Base-by-base conservation (phyloP, 2,329 filamentous ascomycete genomes). In the Trichoderma pleuroti region DNA sequence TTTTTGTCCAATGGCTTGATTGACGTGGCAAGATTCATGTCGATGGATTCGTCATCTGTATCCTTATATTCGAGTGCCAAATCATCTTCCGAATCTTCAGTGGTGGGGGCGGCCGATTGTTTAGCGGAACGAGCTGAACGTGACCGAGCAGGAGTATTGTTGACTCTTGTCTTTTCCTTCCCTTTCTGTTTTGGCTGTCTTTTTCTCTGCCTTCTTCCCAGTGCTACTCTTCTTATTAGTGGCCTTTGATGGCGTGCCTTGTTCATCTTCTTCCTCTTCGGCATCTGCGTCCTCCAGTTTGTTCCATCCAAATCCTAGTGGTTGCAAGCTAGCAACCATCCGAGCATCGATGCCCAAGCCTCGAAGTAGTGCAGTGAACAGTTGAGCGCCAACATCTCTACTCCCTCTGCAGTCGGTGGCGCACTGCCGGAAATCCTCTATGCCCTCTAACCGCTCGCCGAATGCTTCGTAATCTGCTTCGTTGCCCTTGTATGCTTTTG, bases 291-390 rank as follows among this genome's bases (percentile, higher is more conserved):
- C 92, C 80, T 99, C 96, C 12, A 86, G 82, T 79, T 95, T 97
- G 72, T 89, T 97, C 90, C 93, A 98, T 2, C 94, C 94, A 79
- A 97, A 97, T 0, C 96, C 96, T 26, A 93, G 82, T 1, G 94
- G 91, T 77, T 98, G 96, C 52, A 99, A 78, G 77, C 90, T 98
- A 11, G 91, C 90, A 3, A 98, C 89, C 84, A 98, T 87, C 34
- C 95, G 87, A 12, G 93, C 89, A 76, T 98, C 93, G 3, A 98
- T 83, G 0, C 93, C 93, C 12, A 98, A 78, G 0, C 90, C 93
- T 73, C 96, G 86, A 26, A 98, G 79, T 9, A 99, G 82, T 4
- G 93, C 93, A 0, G 93, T 97, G 74, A 98, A 98, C 0, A 99
- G 85, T 77, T 98, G 94, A 0, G 93, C 91, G 0, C 94, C 94